Evolutionary conservation across 2,329 filamentous ascomycete genomes (phyloP).

Genomic region (Botrytis hyacinthi): DNA sequence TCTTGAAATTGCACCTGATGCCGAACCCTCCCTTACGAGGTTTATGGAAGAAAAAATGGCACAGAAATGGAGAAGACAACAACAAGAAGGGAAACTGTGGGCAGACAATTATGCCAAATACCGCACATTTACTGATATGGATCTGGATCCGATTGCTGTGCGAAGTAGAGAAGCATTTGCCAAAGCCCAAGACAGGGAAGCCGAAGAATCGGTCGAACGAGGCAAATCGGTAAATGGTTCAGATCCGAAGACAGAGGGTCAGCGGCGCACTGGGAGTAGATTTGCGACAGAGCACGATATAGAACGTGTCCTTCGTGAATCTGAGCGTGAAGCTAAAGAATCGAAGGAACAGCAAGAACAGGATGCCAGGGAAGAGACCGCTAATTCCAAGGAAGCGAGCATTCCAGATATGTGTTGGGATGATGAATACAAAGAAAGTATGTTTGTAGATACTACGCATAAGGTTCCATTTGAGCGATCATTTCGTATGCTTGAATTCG

Average conservation of each 20-base stretch:
- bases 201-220: conserved; percentile 33
- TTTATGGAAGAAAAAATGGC: conserved; percentile 24
- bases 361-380: conserved; percentile 66
- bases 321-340: conserved; percentile 68
- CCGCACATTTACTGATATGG: conserved; percentile 36
- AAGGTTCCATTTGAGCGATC: conserved; percentile 63
- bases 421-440: conserved; percentile 56
- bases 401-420: conserved; percentile 70
- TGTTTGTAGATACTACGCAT: conserved; percentile 66
- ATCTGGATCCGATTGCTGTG: conserved; percentile 34
- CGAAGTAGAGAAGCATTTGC: conserved; percentile 35
- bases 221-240: conserved; percentile 42
- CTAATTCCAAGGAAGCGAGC: conserved; percentile 72
- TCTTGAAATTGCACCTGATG: conserved; percentile 26
- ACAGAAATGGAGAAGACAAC: conserved; percentile 29
- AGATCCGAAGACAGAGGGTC: conserved; percentile 57
- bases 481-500: conserved; percentile 67
- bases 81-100: conserved; percentile 33
- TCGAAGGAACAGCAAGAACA: conserved; percentile 63
- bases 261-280: conserved; percentile 49
- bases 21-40: conserved; percentile 27
- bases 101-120: conserved; percentile 33
- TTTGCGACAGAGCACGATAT: conserved; percentile 73
- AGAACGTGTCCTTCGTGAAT: conserved; percentile 69
- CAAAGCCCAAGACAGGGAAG: conserved; percentile 30